Conservation (phyloP, 2,329 filamentous ascomycete genomes). For the Colletotrichum eleusines region DNA sequence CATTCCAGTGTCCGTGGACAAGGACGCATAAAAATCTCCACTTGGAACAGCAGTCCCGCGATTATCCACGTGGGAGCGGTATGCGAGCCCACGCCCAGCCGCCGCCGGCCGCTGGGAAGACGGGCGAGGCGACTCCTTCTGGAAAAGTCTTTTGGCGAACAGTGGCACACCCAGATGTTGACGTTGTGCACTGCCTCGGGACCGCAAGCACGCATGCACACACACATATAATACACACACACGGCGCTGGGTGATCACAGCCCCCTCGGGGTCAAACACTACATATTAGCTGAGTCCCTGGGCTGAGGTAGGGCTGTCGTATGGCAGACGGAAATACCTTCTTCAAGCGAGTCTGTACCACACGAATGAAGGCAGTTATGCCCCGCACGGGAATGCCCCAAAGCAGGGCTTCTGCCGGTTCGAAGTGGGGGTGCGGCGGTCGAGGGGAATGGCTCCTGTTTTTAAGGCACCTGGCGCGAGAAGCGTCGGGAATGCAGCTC, state of each 20-base stretch:
- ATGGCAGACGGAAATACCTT: constrained; percentile 6
- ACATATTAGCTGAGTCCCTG: constrained; percentile 10
- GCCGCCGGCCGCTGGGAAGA: constrained; percentile 14
- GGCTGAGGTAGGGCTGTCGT: constrained; percentile 31
- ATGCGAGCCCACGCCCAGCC: constrained; percentile 37
- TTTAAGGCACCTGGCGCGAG: constrained; percentile 33
- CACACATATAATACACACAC: not conserved
- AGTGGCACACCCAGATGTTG: not conserved
- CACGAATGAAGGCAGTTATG: not conserved
- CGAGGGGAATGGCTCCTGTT: constrained; percentile 6
- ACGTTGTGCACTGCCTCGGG: constrained; percentile 1
- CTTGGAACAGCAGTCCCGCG: constrained; percentile 36
- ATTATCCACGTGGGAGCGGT: constrained; percentile 40
- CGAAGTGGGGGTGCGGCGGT: constrained; percentile 9
- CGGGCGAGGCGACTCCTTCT: constrained; percentile 32
- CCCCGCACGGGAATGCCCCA: constrained; percentile 11
- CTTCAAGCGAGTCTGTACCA: constrained; percentile 5
- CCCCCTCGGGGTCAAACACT: not conserved
- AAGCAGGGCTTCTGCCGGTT: constrained; percentile 32
- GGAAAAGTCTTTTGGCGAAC: constrained; percentile 29
- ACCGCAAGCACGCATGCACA: not conserved
- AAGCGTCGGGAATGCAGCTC: constrained; percentile 38
- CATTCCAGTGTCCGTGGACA: constrained; percentile 13
- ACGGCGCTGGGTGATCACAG: constrained; percentile 4
- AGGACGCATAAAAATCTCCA: constrained; percentile 33